phyloP scores from a whole-genome alignment of 78 protist species.

The Chrysochromulina tobinii region DNA sequence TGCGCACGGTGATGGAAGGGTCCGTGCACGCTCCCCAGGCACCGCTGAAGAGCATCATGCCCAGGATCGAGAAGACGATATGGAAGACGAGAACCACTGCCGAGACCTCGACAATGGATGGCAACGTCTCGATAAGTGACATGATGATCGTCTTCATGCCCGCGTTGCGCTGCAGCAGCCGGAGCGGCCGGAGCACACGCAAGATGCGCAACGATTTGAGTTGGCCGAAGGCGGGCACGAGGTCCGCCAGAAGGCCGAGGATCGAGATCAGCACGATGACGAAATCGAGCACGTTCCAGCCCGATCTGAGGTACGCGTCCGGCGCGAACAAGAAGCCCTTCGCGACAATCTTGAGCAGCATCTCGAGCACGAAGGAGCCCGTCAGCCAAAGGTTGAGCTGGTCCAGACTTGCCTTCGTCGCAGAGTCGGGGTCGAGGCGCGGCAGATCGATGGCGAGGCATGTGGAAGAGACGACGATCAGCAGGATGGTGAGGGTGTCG shows the following conservation, averaged over 20 bases:
- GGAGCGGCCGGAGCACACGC: neutral
- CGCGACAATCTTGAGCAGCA: neutral
- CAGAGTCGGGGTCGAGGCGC: neutral
- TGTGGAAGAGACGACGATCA: no score
- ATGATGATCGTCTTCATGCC: neutral
- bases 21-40: neutral
- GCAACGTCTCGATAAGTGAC: neutral
- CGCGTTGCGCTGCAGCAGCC: neutral
- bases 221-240: no score
- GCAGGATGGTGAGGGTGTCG: no score
- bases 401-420: neutral
- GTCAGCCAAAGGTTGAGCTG: neutral
- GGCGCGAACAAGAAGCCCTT: neutral
- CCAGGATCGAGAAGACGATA: neutral
- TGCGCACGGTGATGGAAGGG: neutral
- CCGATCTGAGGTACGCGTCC: neutral
- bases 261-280: neutral
- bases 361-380: neutral
- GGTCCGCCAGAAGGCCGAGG: neutral
- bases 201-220: neutral
- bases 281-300: neutral
- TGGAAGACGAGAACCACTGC: neutral
- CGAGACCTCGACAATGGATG: neutral
- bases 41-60: neutral
- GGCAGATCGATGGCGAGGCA: no score